Evolutionary conservation across 345 rosid species (phyloP).

Genomic region (Camelina sativa): DNA sequence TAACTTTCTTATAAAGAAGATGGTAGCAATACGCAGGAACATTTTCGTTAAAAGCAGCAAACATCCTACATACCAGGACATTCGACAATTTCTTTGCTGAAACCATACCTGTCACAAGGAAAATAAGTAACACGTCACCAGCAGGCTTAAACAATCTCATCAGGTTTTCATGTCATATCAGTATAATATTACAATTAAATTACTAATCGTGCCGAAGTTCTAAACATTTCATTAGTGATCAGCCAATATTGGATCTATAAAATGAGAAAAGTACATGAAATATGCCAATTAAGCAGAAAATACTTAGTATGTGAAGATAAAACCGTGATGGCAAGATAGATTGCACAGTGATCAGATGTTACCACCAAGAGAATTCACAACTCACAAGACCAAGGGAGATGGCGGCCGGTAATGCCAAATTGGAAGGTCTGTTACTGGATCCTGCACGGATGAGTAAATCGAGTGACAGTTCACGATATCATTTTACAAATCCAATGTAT

Average conservation of each 20-base stretch:
- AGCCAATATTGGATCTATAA: background rate
- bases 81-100: constrained; percentile 90
- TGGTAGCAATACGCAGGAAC: constrained; percentile 3
- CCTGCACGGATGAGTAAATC: constrained; percentile 56
- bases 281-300: background rate
- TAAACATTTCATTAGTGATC: background rate
- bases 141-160: constrained; percentile 6
- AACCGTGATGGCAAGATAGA: constrained; percentile 9
- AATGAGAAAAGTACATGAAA: background rate
- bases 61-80: constrained; percentile 66
- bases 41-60: background rate
- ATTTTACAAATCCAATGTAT: background rate
- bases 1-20: background rate
- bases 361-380: constrained; percentile 35
- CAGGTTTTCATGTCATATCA: background rate
- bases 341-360: constrained; percentile 1
- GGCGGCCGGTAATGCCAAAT: constrained; percentile 64
- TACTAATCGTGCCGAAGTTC: background rate
- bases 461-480: background rate
- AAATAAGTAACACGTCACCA: constrained; percentile 15
- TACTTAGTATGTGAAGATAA: constrained; percentile 13
- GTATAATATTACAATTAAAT: background rate
- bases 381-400: constrained; percentile 81
- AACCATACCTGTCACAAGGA: constrained; percentile 75
- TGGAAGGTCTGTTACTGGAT: constrained; percentile 86